Conservation (phyloP, 2,329 filamentous ascomycete genomes). For the Fusarium circinatum region DNA sequence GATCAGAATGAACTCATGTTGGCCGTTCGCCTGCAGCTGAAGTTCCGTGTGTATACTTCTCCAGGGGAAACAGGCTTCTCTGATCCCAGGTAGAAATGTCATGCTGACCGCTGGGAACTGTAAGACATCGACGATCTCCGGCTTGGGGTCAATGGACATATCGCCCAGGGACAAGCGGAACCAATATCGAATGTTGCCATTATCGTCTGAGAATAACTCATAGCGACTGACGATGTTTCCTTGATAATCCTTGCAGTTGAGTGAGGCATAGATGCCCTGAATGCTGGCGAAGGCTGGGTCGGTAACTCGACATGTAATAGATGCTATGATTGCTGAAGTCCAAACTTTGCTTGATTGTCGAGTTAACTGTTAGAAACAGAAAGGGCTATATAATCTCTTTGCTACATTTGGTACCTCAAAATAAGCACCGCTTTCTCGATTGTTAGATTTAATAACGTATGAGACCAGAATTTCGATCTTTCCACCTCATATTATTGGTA, state of each 20-base stretch:
- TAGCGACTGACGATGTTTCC: neutral
- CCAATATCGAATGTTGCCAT: constrained; percentile 11
- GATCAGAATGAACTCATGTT: neutral
- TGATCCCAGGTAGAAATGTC: neutral
- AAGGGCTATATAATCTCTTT: no score
- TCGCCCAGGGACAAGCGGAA: neutral
- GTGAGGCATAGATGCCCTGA: constrained; percentile 7
- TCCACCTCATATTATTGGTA: neutral
- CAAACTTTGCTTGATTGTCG: no score
- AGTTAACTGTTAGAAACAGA: no score
- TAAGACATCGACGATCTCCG: neutral
- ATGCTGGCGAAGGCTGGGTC: neutral
- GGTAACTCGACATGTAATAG: constrained; percentile 6
- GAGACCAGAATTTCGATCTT: neutral
- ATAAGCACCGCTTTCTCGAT: neutral
- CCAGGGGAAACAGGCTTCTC: neutral
- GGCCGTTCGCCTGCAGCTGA: neutral
- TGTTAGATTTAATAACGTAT: neutral
- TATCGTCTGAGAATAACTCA: constrained; percentile 2
- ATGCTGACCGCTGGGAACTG: neutral
- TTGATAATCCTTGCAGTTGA: constrained; percentile 2
- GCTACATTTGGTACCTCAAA: neutral
- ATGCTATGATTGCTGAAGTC: neutral
- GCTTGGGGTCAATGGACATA: neutral
- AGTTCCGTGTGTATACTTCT: neutral